These are phyloP conservation scores for Cryptococcus amylolentus DNA, from an alignment of 1,284 basidiomycete species.

Conservation along the genomic window DNA sequence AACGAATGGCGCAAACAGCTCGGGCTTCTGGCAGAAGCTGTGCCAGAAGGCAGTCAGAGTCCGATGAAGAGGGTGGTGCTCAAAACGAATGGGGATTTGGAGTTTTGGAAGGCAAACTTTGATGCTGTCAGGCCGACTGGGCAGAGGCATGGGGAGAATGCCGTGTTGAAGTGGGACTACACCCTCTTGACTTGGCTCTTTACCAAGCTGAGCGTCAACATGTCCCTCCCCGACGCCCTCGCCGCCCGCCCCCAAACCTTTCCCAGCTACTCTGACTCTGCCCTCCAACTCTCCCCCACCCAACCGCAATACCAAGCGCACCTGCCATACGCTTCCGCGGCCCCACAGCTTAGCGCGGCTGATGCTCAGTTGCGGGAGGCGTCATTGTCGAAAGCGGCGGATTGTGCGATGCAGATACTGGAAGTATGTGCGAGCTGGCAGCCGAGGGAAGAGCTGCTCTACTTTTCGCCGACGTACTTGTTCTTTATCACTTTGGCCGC, in stretches of 20 bases:
- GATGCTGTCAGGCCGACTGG: not conserved
- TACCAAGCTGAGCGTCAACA: constrained; percentile 33
- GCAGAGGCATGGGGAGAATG: not conserved
- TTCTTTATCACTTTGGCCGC: constrained; percentile 14
- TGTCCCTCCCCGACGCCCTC: constrained; percentile 24
- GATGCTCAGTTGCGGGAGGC: constrained; percentile 5
- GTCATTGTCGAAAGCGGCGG: constrained; percentile 10
- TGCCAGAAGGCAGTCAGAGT: not conserved
- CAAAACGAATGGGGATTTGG: constrained; percentile 24
- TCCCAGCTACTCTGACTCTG: not conserved
- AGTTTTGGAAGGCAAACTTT: constrained; percentile 28
- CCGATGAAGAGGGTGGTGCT: constrained; percentile 18
- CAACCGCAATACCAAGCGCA: not conserved
- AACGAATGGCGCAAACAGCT: constrained; percentile 25
- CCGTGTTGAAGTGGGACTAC: constrained; percentile 3
- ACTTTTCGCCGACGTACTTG: constrained; percentile 33
- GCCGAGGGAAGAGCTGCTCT: constrained; percentile 18
- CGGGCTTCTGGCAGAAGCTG: no score
- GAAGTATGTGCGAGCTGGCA: constrained; percentile 29
- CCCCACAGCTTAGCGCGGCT: constrained; percentile 58
- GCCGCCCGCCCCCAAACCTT: not conserved
- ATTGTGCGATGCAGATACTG: constrained; percentile 31
- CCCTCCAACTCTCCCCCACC: not conserved
- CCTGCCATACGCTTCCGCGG: constrained; percentile 58
- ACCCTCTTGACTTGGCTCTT: constrained; percentile 34